Evolutionary conservation across 2,329 filamentous ascomycete species (phyloP).

Genomic region (Aureobasidium melanogenum): DNA sequence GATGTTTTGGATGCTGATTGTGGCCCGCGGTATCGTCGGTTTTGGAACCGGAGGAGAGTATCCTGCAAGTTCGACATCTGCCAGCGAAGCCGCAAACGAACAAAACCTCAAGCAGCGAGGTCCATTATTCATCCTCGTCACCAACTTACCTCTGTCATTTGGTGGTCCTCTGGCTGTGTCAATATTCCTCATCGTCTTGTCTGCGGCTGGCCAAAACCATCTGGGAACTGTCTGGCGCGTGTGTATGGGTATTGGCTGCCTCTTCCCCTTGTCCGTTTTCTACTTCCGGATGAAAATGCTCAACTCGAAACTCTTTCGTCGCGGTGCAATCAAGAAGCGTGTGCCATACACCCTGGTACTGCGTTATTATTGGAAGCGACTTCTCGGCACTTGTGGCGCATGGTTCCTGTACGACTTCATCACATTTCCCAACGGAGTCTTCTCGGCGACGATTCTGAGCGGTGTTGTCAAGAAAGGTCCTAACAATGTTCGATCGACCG

Average conservation of each 20-base stretch:
- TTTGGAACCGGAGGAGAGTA: conserved; percentile 43
- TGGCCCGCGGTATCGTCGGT: conserved; percentile 40
- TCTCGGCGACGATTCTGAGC: conserved; percentile 36
- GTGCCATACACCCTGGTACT: conserved; percentile 44
- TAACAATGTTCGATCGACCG: neutral
- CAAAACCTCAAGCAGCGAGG: conserved; percentile 24
- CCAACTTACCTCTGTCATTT: conserved; percentile 18
- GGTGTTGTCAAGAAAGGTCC: conserved; percentile 12
- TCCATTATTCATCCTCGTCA: conserved; percentile 21
- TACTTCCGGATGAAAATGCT: conserved; percentile 48
- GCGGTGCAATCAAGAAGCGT: conserved; percentile 43
- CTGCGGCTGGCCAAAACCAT: conserved; percentile 23
- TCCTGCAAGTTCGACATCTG: conserved; percentile 38
- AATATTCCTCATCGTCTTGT: conserved; percentile 33
- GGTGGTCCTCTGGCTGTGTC: conserved; percentile 19
- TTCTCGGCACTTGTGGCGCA: conserved; percentile 46
- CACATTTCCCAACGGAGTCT: conserved; percentile 41
- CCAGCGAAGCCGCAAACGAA: conserved; percentile 43
- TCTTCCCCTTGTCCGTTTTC: conserved; percentile 46
- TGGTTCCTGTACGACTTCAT: conserved; percentile 48
- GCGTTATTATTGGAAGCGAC: conserved; percentile 46
- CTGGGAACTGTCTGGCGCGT: conserved; percentile 40
- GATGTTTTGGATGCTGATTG: conserved; percentile 47
- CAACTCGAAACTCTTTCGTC: conserved; percentile 43
- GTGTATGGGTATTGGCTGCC: conserved; percentile 41